Evolutionary conservation across 2,329 filamentous ascomycete genomes (phyloP), one percentile per base, ranked within the genome.

Genomic region (Colletotrichum camelliae): DNA sequence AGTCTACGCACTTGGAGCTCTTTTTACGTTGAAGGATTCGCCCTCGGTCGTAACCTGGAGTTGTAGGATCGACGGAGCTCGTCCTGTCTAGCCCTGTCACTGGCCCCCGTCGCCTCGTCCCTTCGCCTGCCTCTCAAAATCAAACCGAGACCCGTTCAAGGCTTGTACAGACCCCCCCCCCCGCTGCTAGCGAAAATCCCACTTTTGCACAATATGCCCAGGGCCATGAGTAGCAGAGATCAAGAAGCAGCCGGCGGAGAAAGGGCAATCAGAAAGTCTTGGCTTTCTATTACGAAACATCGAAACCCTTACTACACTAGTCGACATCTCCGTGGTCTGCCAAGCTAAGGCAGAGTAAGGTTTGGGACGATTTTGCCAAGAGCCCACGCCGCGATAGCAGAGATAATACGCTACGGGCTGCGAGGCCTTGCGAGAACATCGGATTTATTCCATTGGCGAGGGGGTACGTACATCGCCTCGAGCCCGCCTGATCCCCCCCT

Each of bases 231-330:
- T 66, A 68, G 66, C 52, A 58, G n/a, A 33, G 33, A 18, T 21
- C 29, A 33, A 24, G 24, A 43, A 55, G 33, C 64, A 5, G 72
- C 27, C 21, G 57, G 69, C 68, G 68, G 73, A 62, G n/a, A 15
- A 58, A 31, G 27, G 10, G 73, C 55, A 75, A 75, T 75, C 73
- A 62, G 55, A 52, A 61, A 52, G 69, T 39, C 73, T 62, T 72
- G 69, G 39, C 69, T 31, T 67, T 62, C 33, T 35, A 39, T 48
- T 57, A 39, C 62, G 69, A 76, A 69, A 74, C 74, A 33, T 73
- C 74, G 74, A 74, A 76, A 55, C 74, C 35, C 65, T 76, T 76
- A 65, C 74, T 66, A 52, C 70, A 73, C 43, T 76, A 60, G 74
- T 69, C 58, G 43, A 74, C 35, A 74, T 76, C 74, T 76, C 74